Conservation (phyloP, 1,284 basidiomycete species). For the Naganishia cerealis region DNA sequence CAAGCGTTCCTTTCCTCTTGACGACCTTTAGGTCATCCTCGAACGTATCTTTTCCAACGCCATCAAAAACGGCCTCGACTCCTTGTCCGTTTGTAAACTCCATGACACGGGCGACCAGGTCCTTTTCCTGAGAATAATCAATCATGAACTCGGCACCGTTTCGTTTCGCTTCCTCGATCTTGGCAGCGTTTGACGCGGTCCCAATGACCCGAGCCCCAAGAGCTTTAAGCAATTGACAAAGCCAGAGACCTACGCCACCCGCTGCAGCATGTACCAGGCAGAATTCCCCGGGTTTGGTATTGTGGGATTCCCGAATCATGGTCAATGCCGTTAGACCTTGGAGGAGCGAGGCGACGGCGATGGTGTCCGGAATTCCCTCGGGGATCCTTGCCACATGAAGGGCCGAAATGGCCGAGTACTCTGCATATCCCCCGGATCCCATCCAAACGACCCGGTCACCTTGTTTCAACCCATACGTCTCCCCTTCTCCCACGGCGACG, state of each 20-base stretch:
- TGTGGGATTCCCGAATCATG: slow-evolving; percentile 78
- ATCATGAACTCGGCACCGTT: slow-evolving; percentile 81
- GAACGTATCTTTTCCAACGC: slow-evolving; percentile 91
- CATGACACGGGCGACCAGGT: slow-evolving; percentile 62
- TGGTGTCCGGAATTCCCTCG: slow-evolving; percentile 60
- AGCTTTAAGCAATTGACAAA: slow-evolving; percentile 58
- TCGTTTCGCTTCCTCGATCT: slow-evolving; percentile 75
- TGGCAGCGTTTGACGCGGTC: slow-evolving; percentile 82
- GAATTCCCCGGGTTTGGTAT: slow-evolving; percentile 65
- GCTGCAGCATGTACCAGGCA: slow-evolving; percentile 78
- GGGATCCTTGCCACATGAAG: slow-evolving; percentile 61
- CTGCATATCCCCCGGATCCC: slow-evolving; percentile 65
- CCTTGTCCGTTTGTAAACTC: slow-evolving; percentile 58
- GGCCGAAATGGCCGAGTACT: slow-evolving; percentile 72
- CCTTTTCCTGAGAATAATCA: slow-evolving; percentile 56
- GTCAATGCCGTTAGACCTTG: slow-evolving; percentile 80
- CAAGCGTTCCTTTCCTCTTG: slow-evolving; percentile 72
- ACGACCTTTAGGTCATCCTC: slow-evolving; percentile 78
- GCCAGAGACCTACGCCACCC: slow-evolving; percentile 64
- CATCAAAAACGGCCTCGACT: slow-evolving; percentile 81
- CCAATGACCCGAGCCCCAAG: slow-evolving; percentile 86
- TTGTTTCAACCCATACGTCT: slow-evolving; percentile 59
- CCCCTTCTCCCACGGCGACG: slow-evolving; percentile 67
- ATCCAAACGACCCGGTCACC: slow-evolving; percentile 58
- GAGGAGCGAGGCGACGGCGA: slow-evolving; percentile 68